Base-by-base conservation (phyloP, 2,329 filamentous ascomycete genomes). In the Nakataea oryzae region DNA sequence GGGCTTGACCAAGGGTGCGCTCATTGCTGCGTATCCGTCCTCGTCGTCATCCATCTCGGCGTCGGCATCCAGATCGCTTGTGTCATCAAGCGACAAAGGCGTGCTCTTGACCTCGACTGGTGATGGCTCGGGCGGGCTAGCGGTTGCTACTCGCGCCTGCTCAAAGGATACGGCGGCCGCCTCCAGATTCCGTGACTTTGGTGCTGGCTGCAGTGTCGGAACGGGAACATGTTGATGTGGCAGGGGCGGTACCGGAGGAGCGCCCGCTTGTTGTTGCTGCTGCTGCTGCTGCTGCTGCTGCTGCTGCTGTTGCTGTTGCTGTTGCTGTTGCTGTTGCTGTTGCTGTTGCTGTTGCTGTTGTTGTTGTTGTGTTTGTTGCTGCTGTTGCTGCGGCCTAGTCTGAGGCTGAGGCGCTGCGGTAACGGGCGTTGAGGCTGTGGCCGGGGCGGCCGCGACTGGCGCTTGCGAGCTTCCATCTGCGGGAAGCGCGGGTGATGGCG, bases 31-130 rank as follows among this genome's bases (percentile, higher is more conserved):
- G 64, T 81, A 84, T 61, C 59, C 59, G 26, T 75, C 78, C 57
- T 83, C 81, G 60, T 82, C 81, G 50, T 85, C 83, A 57, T 86
- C 83, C 83, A 86, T 86, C 62, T 81, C 79, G 11, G 62, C 69
- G 26, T 77, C 74, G 9, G 68, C 72, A 28, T 68, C 66, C 6
- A 30, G 62, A 59, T 75, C 74, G 11, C 72, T 68, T 4, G 34
- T 47, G 13, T 34, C n/a, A 59, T 59, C 58, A 14, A 47, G 32
- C 32, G 34, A 47, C 9, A 27, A 24, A 17, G 58, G n/a, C 26
- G 41, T 50, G 21, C 41, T 50, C 41, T 50, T 50, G 17, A 50
- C 21, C 11, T 50, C 41, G 41, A 50, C 41, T 3, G 41, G 41
- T 11, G 41, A 50, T 9, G 41, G 41, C 41, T 50, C 41, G 21